These are phyloP conservation scores for Sclerospora graminicola DNA, from an alignment of 352 stramenopile species.

Conservation along the genomic window DNA sequence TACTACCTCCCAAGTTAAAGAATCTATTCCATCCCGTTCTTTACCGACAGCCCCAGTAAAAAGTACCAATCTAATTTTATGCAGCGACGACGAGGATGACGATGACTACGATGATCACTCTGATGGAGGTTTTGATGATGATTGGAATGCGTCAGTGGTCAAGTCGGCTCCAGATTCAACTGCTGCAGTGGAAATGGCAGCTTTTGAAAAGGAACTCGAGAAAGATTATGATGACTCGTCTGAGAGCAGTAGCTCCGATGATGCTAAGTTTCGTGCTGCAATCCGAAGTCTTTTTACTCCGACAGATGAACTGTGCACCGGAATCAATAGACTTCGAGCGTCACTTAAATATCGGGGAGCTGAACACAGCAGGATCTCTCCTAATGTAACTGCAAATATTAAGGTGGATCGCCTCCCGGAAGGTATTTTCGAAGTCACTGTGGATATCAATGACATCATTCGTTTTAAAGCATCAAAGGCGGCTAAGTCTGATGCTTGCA, in stretches of 20 bases:
- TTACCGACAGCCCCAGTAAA: slow-evolving; percentile 5
- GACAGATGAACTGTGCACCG: slow-evolving; percentile 44
- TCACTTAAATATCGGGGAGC: slow-evolving; percentile 52
- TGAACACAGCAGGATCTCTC: slow-evolving; percentile 35
- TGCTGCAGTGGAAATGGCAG: slow-evolving; percentile 4
- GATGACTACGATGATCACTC: slow-evolving; percentile 44
- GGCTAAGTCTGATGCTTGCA: slow-evolving; percentile 51
- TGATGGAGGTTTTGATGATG: slow-evolving; percentile 20
- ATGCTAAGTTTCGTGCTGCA: slow-evolving; percentile 48
- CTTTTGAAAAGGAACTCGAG: slow-evolving; percentile 26
- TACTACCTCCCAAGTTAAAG: slow-evolving; percentile 1
- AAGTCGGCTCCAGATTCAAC: slow-evolving; percentile 11
- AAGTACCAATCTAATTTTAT: slow-evolving; percentile 36
- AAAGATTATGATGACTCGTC: slow-evolving; percentile 39
- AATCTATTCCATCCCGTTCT: slow-evolving; percentile 1
- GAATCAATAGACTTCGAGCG: slow-evolving; percentile 40
- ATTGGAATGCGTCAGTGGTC: slow-evolving; percentile 22
- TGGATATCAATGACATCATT: slow-evolving; percentile 60
- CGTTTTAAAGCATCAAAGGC: slow-evolving; percentile 25
- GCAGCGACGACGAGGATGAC: slow-evolving; percentile 53
- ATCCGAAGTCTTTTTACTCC: slow-evolving; percentile 73
- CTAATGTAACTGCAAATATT: slow-evolving; percentile 63
- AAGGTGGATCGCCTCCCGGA: slow-evolving; percentile 48
- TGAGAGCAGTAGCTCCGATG: slow-evolving; percentile 31
- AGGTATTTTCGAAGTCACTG: slow-evolving; percentile 43